Percentiles rank a stretch among this genome's conserved stretches.
Conservation (phyloP, 164 flowering plant genomes). For the Annona squamosa region DNA sequence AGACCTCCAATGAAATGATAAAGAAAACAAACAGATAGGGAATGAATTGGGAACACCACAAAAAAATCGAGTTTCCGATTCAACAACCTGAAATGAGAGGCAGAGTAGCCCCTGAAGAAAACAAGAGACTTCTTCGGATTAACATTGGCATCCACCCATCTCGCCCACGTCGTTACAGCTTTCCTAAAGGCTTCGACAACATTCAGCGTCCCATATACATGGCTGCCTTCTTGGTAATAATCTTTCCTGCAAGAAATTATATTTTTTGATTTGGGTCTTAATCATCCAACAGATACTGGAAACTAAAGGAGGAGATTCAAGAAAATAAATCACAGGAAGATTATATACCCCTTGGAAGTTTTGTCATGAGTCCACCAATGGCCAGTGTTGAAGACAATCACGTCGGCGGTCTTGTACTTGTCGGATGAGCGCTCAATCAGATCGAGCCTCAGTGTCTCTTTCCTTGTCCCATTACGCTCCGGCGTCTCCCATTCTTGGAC, state of each 20-base stretch:
- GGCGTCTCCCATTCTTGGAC: constrained; percentile 77
- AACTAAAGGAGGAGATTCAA: too few relatives aligned
- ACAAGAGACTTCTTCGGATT: constrained; percentile 58
- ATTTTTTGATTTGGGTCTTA: neutral
- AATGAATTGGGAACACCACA: neutral
- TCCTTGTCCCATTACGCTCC: constrained; percentile 54
- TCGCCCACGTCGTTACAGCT: constrained; percentile 88
- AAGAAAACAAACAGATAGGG: neutral
- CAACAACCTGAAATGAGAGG: constrained; percentile 86
- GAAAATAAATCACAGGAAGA: neutral
- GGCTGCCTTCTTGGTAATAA: constrained; percentile 95
- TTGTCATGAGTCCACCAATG: constrained; percentile 99
- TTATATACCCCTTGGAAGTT: constrained; percentile 71
- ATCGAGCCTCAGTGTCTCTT: constrained; percentile 89
- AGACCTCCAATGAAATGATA: constrained; percentile 2
- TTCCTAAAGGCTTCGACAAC: constrained; percentile 81
- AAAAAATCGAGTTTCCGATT: neutral
- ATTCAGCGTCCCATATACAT: constrained; percentile 59
- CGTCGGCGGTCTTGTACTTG: constrained; percentile 67
- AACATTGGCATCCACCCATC: constrained; percentile 81
- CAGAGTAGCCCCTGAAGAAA: constrained; percentile 89
- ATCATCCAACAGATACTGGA: neutral
- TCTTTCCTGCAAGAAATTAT: constrained; percentile 53
- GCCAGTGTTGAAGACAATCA: constrained; percentile 87
- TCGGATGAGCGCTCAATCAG: constrained; percentile 46